Percentiles rank a stretch among this genome's conserved stretches.
Conservation (phyloP, 176 grass and related monocot species). For the Zea mays region DNA sequence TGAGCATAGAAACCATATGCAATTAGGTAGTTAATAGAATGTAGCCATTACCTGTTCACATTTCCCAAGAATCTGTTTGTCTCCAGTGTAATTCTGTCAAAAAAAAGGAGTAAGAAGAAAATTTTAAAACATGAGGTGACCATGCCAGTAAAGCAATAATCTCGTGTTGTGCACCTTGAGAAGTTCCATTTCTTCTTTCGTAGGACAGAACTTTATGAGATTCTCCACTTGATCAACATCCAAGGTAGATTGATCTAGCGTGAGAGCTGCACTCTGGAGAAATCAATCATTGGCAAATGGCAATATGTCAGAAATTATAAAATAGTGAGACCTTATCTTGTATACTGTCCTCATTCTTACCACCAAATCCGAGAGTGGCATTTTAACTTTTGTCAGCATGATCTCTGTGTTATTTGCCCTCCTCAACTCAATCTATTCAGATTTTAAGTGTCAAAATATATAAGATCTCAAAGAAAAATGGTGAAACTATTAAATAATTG, state of each 20-base stretch:
- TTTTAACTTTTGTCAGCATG: constrained; percentile 99
- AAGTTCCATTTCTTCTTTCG: constrained; percentile 99
- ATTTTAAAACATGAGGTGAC: constrained; percentile 34
- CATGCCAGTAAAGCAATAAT: constrained; percentile 32
- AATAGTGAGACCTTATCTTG: constrained; percentile 18
- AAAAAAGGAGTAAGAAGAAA: constrained; percentile 5
- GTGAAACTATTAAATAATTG: constrained; percentile 7
- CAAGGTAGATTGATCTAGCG: constrained; percentile 84
- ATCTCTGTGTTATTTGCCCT: constrained; percentile 97
- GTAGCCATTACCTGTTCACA: constrained; percentile 80
- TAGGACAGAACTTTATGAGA: constrained; percentile 96
- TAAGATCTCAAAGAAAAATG: not conserved
- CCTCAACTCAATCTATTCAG: constrained; percentile 86
- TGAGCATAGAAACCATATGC: constrained; percentile 7
- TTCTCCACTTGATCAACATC: constrained; percentile 99
- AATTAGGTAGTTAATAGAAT: not conserved
- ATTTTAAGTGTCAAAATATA: not conserved
- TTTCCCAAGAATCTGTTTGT: constrained; percentile 81
- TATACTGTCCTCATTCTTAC: constrained; percentile 49
- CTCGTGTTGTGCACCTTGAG: constrained; percentile 67
- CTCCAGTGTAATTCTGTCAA: constrained; percentile 71
- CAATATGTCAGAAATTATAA: constrained; percentile 20
- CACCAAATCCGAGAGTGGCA: constrained; percentile 92
- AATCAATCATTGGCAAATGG: constrained; percentile 20
- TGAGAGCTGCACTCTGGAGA: constrained; percentile 70